These are phyloP conservation scores for Teunomyces tritomae DNA, from an alignment of 805 yeast species.

Conservation along the genomic window DNA sequence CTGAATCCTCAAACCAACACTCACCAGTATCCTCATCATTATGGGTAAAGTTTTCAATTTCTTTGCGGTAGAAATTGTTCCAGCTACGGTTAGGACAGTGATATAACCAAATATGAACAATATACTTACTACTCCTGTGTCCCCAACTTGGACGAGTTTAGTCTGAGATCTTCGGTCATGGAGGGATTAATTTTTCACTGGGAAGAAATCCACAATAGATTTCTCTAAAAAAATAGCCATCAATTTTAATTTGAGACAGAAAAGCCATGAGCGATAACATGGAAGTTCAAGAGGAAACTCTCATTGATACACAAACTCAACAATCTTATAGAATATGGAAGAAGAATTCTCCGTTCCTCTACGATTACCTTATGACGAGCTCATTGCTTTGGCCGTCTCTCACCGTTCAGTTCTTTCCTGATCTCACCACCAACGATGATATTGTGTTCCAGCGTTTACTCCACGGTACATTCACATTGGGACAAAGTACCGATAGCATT, in stretches of 20 bases:
- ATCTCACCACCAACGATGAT: slow-evolving; percentile 23
- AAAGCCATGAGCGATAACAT: not conserved
- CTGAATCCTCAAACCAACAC: slow-evolving; percentile 94
- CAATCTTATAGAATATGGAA: slow-evolving; percentile 54
- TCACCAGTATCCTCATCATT: slow-evolving; percentile 90
- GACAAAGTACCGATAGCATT: slow-evolving; percentile 50
- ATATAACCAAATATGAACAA: not conserved
- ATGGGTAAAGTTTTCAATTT: slow-evolving; percentile 64
- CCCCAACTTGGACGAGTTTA: slow-evolving; percentile 81
- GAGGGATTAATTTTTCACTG: not conserved
- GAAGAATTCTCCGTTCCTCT: slow-evolving; percentile 56
- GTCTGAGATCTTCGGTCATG: slow-evolving; percentile 31
- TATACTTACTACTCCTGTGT: slow-evolving; percentile 68
- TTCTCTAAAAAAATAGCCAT: not conserved
- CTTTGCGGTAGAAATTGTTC: slow-evolving; percentile 82
- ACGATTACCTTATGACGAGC: slow-evolving; percentile 51
- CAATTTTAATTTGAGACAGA: not conserved
- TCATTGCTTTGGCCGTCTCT: slow-evolving; percentile 65
- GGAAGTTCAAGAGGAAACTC: slow-evolving; percentile 4
- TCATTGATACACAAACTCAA: slow-evolving; percentile 32
- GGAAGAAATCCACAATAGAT: not conserved
- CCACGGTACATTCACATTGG: slow-evolving; percentile 64
- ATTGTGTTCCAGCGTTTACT: slow-evolving; percentile 41
- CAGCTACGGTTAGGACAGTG: slow-evolving; percentile 48
- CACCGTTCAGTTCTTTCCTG: slow-evolving; percentile 64